Conservation (phyloP, 2,329 filamentous ascomycete species). For the Verticillium nonalfalfae region DNA sequence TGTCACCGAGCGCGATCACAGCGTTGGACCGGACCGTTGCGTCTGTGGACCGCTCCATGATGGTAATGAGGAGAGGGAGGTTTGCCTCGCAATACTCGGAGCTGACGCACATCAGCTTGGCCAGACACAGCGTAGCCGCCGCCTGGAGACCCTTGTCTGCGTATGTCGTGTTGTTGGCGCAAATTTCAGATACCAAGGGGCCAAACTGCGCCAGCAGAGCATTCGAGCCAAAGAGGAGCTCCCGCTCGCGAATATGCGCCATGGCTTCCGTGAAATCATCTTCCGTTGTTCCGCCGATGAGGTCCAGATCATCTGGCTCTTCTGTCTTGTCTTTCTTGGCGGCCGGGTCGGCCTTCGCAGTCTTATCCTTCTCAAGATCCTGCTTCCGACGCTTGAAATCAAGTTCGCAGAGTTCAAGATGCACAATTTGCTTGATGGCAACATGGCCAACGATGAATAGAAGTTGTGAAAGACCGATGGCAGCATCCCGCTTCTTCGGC, state of each 20-base stretch:
- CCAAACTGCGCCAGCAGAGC: constrained; percentile 89
- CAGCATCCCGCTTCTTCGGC: constrained; percentile 56
- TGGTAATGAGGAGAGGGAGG: constrained; percentile 89
- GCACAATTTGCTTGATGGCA: constrained; percentile 97
- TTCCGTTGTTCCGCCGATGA: constrained; percentile 94
- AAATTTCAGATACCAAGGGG: constrained; percentile 86
- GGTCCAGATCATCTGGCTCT: constrained; percentile 83
- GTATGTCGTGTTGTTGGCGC: constrained; percentile 89
- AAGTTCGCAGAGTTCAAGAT: constrained; percentile 92
- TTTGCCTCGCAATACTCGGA: constrained; percentile 94
- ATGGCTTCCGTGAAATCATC: constrained; percentile 88
- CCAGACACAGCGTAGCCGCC: constrained; percentile 87
- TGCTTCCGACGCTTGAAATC: constrained; percentile 97
- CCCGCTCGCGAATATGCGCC: constrained; percentile 74
- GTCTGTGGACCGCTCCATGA: constrained; percentile 90
- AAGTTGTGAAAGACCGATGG: constrained; percentile 78
- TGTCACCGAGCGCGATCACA: constrained; percentile 93
- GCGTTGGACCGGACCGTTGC: constrained; percentile 92
- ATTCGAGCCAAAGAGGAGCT: constrained; percentile 73
- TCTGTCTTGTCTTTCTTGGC: constrained; percentile 49
- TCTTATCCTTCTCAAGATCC: constrained; percentile 67
- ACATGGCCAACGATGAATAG: constrained; percentile 95
- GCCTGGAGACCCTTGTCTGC: constrained; percentile 85
- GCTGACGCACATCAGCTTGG: constrained; percentile 98
- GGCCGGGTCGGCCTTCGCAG: constrained; percentile 33